Conservation (phyloP, 208 protist genomes). For the Trypanosomatidae sp. region DNA sequence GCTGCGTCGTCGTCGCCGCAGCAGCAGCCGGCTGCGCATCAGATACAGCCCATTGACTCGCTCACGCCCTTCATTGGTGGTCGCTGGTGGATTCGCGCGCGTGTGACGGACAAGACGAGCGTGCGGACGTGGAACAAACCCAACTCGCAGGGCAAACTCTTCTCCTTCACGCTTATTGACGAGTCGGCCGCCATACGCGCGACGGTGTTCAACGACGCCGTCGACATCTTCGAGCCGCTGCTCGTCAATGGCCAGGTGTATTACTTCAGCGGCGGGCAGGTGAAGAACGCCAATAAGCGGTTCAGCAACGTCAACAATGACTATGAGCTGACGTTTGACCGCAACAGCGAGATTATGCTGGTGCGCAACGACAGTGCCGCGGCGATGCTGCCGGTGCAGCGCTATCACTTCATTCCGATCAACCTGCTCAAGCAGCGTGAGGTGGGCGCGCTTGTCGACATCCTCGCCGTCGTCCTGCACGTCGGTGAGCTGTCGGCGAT, state of each 20-base stretch:
- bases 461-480: slow-evolving; percentile 64
- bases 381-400: slow-evolving; percentile 48
- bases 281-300: slow-evolving; percentile 85
- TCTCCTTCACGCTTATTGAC: slow-evolving; percentile 87
- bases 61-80: slow-evolving; percentile 78
- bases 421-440: slow-evolving; percentile 79
- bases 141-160: slow-evolving; percentile 83
- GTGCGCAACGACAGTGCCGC: slow-evolving; percentile 33
- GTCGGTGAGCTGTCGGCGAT: slow-evolving; percentile 63
- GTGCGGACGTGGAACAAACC: slow-evolving; percentile 90
- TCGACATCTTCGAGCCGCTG: slow-evolving; percentile 79
- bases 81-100: slow-evolving; percentile 85
- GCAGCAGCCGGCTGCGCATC: slow-evolving; percentile 54
- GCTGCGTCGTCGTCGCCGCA: neutral
- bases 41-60: slow-evolving; percentile 89
- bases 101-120: slow-evolving; percentile 84
- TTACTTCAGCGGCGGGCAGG: slow-evolving; percentile 84
- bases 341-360: slow-evolving; percentile 55
- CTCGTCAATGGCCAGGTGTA: slow-evolving; percentile 83
- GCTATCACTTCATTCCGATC: slow-evolving; percentile 85
- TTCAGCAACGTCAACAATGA: slow-evolving; percentile 91
- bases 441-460: slow-evolving; percentile 72
- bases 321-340: slow-evolving; percentile 88
- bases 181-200: slow-evolving; percentile 82
- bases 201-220: slow-evolving; percentile 88